Base-by-base conservation (phyloP, 768 basidiomycete genomes). In the Glaciozyma antarctica region DNA sequence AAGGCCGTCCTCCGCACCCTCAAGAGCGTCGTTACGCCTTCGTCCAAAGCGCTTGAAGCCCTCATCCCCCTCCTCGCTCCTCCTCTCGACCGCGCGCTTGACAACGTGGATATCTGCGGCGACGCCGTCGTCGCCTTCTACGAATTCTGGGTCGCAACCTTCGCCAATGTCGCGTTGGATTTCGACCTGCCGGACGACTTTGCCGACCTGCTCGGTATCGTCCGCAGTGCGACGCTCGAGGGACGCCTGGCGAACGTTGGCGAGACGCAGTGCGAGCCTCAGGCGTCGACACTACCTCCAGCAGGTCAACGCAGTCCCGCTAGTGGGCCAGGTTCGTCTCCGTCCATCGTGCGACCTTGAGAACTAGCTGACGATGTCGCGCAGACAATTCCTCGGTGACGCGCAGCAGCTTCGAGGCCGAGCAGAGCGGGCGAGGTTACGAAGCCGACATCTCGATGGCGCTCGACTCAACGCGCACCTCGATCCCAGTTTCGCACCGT, bases 141-240 rank as follows among this genome's bases (percentile, higher is more conserved):
- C 32, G 32, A 38, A 13, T 69, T 66, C 47, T 69, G 65, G 65
- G 28, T 38, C 0, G 58, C 30, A 15, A 61, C 65, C n/a, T 69
- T 58, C 28, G 61, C 44, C 19, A 41, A 8, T 1, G 21, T 55
- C 17, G 5, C 4, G 28, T 17, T 32, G 13, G 30, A 55, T 5
- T 47, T 59, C 21, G 41, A 62, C 7, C 22, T 47, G 32, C 47
- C 58, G 17, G 9, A 21, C 34, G 64, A 57, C 1, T 13, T 69
- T 13, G 58, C 45, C 44, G 58, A 63, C 21, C 21, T 26, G 21
- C 24, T 69, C 17, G 7, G n/a, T 4, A 21, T 68, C 28, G n/a
- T 68, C 44, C 17, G 24, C 19, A 28, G 3, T 0, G 22, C 62
- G 34, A 26, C 58, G n/a, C n/a, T 19, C 32, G 32, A 32, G 3